phyloP scores from a whole-genome alignment of 768 basidiomycete genomes.

The Leccinum variicolor region DNA sequence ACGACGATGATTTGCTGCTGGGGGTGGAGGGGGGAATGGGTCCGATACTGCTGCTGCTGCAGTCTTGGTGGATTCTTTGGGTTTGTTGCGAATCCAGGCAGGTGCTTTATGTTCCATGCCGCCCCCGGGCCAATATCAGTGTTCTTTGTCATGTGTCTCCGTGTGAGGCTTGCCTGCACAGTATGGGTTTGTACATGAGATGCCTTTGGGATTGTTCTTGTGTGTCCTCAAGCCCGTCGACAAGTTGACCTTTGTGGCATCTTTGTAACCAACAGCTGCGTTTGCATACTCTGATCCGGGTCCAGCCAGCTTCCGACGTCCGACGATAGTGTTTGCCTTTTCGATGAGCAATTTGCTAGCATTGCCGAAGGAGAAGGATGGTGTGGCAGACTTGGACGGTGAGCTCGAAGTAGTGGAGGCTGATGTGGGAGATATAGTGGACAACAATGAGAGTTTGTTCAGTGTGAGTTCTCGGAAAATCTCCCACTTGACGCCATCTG shows the following conservation, averaged over 20 bases:
- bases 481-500: neutral
- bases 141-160: neutral
- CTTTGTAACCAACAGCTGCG: neutral
- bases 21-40: no score
- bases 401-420: no score
- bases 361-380: neutral
- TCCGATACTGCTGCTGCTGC: no score
- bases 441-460: neutral
- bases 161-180: neutral
- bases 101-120: neutral
- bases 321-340: neutral
- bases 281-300: neutral
- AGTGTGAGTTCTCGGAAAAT: neutral
- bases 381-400: no score
- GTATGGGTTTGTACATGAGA: no score
- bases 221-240: neutral
- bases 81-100: no score
- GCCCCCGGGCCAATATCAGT: neutral
- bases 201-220: neutral
- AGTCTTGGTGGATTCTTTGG: no score
- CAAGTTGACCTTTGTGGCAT: neutral
- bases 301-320: neutral
- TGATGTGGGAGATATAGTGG: neutral
- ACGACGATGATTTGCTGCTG: no score
- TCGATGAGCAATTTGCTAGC: neutral